Evolutionary conservation across 257 asterid genomes (phyloP), one percentile per base, ranked within the genome.

Genomic region (Lavandula angustifolia): DNA sequence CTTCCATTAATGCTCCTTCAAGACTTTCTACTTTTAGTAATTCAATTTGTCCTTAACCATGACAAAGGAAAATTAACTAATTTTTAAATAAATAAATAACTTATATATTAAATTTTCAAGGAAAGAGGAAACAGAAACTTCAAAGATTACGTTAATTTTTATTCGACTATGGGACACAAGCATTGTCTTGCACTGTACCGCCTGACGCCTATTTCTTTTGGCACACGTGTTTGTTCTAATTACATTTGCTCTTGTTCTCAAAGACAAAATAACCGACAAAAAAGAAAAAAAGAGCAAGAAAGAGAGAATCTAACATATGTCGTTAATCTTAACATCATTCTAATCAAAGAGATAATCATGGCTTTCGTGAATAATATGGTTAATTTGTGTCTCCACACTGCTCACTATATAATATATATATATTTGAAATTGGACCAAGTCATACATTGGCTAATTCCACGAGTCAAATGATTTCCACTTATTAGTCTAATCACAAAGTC

Each of bases 181-280:
- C 27, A 22, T 22, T 22, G 27, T 22, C 27, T 22, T 22, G 27
- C 27, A 22, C 27, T 22, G 27, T 22, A 22, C 27, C 27, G 27
- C 27, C 27, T 22, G 27, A 22, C 27, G 27, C 27, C 27, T 22
- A 2, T 22, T 22, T 22, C 27, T 22, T 22, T 22, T 22, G 27
- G 40, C 37, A 54, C 64, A 51, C 56, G 58, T 44, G 47, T 18
- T 33, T 70, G 42, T 47, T 56, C 6, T 17, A 6, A 44, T n/a
- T 18, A 10, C 29, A 14, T 49, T n/a, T 6, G 14, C 16, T n/a
- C 57, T 16, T 50, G 34, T 38, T 46, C 59, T 62, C 41, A 13
- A 12, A 13, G 69, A 58, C 76, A 70, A 75, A 62, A 37, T 34
- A 57, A 42, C 69, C 55, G 76, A 70, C 62, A 60, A 54, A 52